Conservation (phyloP, 345 rosid species). For the Diplotaxis tenuifolia region DNA sequence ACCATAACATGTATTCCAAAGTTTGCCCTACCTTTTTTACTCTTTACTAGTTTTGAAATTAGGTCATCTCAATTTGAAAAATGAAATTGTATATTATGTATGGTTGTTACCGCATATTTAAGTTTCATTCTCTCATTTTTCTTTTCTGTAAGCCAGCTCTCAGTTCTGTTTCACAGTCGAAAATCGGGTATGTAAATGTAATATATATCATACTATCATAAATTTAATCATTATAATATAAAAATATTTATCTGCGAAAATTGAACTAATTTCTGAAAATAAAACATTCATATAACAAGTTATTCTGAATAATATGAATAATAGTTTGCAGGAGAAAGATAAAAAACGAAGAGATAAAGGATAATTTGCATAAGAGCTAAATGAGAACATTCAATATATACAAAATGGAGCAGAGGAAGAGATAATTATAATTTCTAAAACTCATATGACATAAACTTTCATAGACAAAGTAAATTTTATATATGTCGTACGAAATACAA, state of each 20-base stretch:
- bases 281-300: too few species aligned
- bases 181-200: background rate
- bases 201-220: background rate
- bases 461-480: too few species aligned
- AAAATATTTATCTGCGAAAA: background rate
- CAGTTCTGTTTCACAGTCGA: background rate
- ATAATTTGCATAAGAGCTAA: too few species aligned
- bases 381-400: too few species aligned
- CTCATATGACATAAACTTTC: too few species aligned
- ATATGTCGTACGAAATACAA: too few species aligned
- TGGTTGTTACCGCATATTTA: background rate
- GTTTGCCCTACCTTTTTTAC: background rate
- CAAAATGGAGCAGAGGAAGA: too few species aligned
- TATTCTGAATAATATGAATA: too few species aligned
- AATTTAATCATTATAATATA: background rate
- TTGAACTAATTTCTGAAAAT: background rate
- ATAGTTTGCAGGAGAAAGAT: too few species aligned
- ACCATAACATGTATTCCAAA: constrained; percentile 12
- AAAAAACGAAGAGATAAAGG: too few species aligned
- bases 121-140: background rate
- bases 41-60: constrained; percentile 7
- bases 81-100: background rate
- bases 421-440: too few species aligned
- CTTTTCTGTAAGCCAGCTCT: background rate
- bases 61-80: background rate